phyloP scores from a whole-genome alignment of 768 basidiomycete genomes.

The Amanita pallidorosea region DNA sequence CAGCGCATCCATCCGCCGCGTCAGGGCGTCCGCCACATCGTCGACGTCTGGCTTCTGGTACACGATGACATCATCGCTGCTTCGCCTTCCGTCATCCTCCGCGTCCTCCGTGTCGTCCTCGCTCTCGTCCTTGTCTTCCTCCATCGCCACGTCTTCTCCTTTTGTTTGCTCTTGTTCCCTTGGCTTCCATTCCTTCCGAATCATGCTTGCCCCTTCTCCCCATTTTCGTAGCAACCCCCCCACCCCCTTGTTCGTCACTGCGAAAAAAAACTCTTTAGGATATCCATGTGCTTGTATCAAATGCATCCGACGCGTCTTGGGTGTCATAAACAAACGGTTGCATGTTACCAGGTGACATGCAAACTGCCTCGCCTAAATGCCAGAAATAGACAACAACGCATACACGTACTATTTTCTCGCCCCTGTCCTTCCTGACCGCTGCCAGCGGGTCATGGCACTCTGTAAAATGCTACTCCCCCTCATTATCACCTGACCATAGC shows the following conservation, averaged over 20 bases:
- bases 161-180: slow-evolving; percentile 11
- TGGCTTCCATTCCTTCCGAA: slow-evolving; percentile 62
- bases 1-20: slow-evolving; percentile 32
- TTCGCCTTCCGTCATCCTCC: slow-evolving; percentile 3
- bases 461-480: slow-evolving; percentile 53
- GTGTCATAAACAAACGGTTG: slow-evolving; percentile 51
- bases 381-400: slow-evolving; percentile 5
- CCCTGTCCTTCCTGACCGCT: slow-evolving; percentile 63
- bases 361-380: slow-evolving; percentile 35
- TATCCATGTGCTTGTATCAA: slow-evolving; percentile 75
- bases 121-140: slow-evolving; percentile 15
- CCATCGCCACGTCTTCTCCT: slow-evolving; percentile 7
- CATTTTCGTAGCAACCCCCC: slow-evolving; percentile 69
- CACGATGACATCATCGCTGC: slow-evolving; percentile 14
- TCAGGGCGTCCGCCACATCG: slow-evolving; percentile 34
- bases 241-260: slow-evolving; percentile 85
- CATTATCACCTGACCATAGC: background rate
- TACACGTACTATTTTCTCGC: slow-evolving; percentile 70
- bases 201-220: slow-evolving; percentile 78
- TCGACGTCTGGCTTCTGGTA: slow-evolving; percentile 15
- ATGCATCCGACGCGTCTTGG: slow-evolving; percentile 71
- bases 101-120: slow-evolving; percentile 14
- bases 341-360: slow-evolving; percentile 64
- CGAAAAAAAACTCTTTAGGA: slow-evolving; percentile 86
- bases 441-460: slow-evolving; percentile 86